A percentile compares a stretch with the other conserved stretches of the same genome.
Evolutionary conservation across 352 stramenopile species (phyloP).

Genomic region (Pythium chondricola): DNA sequence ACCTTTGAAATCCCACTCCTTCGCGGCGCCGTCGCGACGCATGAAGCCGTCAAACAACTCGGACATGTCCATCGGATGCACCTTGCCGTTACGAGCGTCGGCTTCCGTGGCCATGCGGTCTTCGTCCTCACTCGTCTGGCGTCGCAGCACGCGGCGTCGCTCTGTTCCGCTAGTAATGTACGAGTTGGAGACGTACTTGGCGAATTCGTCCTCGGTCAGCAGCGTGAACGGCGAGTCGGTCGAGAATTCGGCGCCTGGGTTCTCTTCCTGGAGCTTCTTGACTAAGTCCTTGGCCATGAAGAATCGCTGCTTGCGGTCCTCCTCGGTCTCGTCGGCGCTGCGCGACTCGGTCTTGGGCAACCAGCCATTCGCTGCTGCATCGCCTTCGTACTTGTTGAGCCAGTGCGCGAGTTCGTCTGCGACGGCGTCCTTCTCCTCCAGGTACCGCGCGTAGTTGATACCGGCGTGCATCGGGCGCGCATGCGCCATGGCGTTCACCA

Average conservation of each 20-base stretch:
- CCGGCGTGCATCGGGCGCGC: constrained; percentile 19
- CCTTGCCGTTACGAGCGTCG: constrained; percentile 5
- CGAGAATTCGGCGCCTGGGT: constrained; percentile 42
- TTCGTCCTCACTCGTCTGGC: not conserved
- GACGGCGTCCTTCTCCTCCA: constrained; percentile 38
- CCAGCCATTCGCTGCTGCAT: constrained; percentile 16
- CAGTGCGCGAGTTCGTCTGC: constrained; percentile 35
- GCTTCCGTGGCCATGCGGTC: not conserved
- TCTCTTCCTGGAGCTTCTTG: constrained; percentile 23
- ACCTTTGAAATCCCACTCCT: constrained; percentile 5
- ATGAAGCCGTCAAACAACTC: constrained; percentile 2
- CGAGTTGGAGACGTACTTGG: constrained; percentile 22
- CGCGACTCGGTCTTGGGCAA: constrained; percentile 17
- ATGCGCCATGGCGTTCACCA: not conserved
- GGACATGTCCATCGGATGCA: not conserved
- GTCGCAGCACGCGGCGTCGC: not conserved
- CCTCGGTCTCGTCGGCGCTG: constrained; percentile 15
- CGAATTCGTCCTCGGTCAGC: constrained; percentile 48
- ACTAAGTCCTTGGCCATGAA: constrained; percentile 42
- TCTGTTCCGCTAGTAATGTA: not conserved
- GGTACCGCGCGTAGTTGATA: constrained; percentile 41
- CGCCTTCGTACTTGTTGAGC: constrained; percentile 28
- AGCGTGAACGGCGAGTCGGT: constrained; percentile 49
- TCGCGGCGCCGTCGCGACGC: not conserved
- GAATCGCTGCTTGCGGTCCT: constrained; percentile 28